Percentiles rank a stretch among this genome's conserved stretches.
Conservation (phyloP, 192 early-diverging fungal genomes). For the Linnemannia elongata region DNA sequence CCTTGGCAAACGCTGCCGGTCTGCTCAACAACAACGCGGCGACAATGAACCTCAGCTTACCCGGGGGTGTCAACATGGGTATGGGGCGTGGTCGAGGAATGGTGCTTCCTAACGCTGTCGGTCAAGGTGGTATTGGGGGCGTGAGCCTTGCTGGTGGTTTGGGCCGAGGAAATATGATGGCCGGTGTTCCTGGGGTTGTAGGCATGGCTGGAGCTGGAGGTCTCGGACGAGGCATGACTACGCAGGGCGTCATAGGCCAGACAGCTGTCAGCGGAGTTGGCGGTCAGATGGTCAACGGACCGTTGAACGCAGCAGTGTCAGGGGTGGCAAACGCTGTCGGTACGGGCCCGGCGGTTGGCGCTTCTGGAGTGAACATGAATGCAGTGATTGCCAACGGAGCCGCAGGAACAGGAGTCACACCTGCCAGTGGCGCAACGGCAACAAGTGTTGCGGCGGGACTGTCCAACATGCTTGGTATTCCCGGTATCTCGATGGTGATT, state of each 20-base stretch:
- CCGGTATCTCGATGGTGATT: conserved; percentile 17
- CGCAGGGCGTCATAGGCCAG: conserved; percentile 18
- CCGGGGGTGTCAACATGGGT: conserved; percentile 29
- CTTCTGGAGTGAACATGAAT: conserved; percentile 19
- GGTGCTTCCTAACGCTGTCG: conserved; percentile 26
- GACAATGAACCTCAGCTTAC: conserved; percentile 33
- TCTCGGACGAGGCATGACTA: conserved; percentile 28
- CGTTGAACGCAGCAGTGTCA: not conserved
- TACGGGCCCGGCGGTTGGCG: not conserved
- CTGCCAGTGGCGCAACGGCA: conserved; percentile 4
- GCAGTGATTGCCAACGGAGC: not conserved
- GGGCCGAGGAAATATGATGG: conserved; percentile 25
- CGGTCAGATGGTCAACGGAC: conserved; percentile 8
- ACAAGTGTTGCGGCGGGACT: conserved; percentile 5
- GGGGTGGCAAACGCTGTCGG: not conserved
- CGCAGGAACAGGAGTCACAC: not conserved
- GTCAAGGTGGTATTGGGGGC: conserved; percentile 10
- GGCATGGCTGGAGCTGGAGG: conserved; percentile 14
- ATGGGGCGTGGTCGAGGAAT: conserved; percentile 38
- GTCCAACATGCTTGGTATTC: conserved; percentile 17
- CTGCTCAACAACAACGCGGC: conserved; percentile 22
- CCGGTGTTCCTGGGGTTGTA: conserved; percentile 9
- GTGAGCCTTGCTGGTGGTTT: conserved; percentile 16
- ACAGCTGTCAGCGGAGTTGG: not conserved
- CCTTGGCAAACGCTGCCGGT: not conserved